Conservation (phyloP, 1,284 basidiomycete species). For the Xerocomus nothofagi region DNA sequence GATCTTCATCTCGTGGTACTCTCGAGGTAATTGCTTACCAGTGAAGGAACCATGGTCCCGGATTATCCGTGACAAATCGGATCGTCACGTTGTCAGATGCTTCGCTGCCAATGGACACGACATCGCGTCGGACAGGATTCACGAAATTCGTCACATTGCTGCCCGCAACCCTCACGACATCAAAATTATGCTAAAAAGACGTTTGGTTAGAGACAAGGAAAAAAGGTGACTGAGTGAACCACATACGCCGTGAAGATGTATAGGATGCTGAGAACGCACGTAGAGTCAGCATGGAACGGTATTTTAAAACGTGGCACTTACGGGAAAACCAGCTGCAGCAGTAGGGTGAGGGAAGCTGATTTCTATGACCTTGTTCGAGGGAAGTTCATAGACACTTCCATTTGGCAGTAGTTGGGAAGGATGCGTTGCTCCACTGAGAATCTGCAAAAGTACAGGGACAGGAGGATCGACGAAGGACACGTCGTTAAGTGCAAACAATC, state of each 20-base stretch:
- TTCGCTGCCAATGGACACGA: conserved; percentile 20
- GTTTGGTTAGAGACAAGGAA: background rate
- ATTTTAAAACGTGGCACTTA: conserved; percentile 11
- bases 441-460: conserved; percentile 39
- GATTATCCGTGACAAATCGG: conserved; percentile 46
- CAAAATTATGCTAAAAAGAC: conserved; percentile 25
- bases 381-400: conserved; percentile 35
- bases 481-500: conserved; percentile 13
- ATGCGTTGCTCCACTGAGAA: conserved; percentile 37
- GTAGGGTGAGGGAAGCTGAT: conserved; percentile 29
- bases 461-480: conserved; percentile 24
- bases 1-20: background rate
- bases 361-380: conserved; percentile 36
- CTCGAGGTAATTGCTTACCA: conserved; percentile 33
- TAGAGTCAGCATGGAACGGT: conserved; percentile 4
- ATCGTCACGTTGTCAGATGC: conserved; percentile 41
- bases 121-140: conserved; percentile 32
- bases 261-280: conserved; percentile 28
- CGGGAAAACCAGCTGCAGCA: conserved; percentile 33
- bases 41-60: conserved; percentile 51
- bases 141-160: conserved; percentile 23
- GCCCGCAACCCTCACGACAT: conserved; percentile 25
- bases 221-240: background rate
- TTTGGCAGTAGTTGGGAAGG: conserved; percentile 31
- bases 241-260: conserved; percentile 40